These are phyloP conservation scores for Erysimum cheiranthoides DNA, from an alignment of 345 rosid species.

Conservation along the genomic window DNA sequence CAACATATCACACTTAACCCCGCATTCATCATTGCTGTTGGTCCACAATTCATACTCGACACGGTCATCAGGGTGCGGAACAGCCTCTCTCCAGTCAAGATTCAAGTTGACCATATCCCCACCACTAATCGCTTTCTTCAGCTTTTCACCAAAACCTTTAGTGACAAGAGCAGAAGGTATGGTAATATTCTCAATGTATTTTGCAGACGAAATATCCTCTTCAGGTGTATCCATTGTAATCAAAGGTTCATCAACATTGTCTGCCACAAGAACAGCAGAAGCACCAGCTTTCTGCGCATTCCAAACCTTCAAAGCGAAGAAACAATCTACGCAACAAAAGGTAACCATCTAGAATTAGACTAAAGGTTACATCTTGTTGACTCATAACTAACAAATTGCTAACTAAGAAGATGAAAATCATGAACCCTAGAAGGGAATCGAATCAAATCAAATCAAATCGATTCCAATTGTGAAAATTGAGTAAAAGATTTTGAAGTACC, in stretches of 20 bases:
- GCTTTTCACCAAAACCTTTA: conserved; percentile 68
- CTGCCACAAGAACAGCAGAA: conserved; percentile 95
- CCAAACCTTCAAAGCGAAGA: conserved; percentile 94
- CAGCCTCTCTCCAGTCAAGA: conserved; percentile 99
- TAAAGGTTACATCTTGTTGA: neutral
- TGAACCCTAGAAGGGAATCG: neutral
- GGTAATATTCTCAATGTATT: conserved; percentile 87
- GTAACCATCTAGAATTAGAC: conserved; percentile 2
- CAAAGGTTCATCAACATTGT: conserved; percentile 77
- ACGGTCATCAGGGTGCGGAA: conserved; percentile 97
- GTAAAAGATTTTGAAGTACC: conserved; percentile 46
- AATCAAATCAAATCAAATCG: conserved; percentile 4
- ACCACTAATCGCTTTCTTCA: conserved; percentile 71
- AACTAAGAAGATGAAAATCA: too few species aligned
- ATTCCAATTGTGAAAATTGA: neutral
- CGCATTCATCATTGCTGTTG: conserved; percentile 95
- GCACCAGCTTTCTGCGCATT: conserved; percentile 98
- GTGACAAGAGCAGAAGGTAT: conserved; percentile 95
- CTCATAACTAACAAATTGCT: neutral
- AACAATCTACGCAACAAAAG: conserved; percentile 66
- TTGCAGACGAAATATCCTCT: conserved; percentile 68
- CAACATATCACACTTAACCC: conserved; percentile 89
- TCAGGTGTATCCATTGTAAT: conserved; percentile 95
- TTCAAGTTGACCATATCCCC: conserved; percentile 93
- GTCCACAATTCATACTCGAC: conserved; percentile 97